These are phyloP conservation scores for Colletotrichum tofieldiae DNA, from an alignment of 2,329 filamentous ascomycete species.

Conservation along the genomic window DNA sequence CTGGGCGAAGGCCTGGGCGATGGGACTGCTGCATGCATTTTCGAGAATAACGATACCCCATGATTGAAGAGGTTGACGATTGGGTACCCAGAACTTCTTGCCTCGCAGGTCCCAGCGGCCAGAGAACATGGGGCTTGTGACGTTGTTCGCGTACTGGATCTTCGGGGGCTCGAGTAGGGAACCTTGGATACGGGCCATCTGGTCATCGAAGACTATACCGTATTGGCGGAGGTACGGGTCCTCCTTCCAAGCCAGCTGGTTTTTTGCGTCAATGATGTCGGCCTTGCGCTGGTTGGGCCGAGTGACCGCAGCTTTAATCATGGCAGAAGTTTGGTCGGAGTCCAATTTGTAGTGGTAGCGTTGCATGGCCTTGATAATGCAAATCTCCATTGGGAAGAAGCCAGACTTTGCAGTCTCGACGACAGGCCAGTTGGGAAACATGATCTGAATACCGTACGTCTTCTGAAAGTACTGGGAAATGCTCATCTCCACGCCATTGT, in stretches of 20 bases:
- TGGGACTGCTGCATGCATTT: constrained; percentile 67
- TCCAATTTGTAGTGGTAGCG: constrained; percentile 76
- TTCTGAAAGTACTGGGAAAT: constrained; percentile 70
- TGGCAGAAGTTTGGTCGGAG: constrained; percentile 78
- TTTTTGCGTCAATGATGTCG: constrained; percentile 79
- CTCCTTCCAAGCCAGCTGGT: constrained; percentile 75
- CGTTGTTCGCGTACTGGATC: constrained; percentile 76
- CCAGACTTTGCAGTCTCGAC: constrained; percentile 70
- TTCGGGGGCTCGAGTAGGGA: constrained; percentile 80
- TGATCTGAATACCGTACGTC: constrained; percentile 68
- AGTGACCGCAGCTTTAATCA: constrained; percentile 96
- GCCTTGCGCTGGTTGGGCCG: constrained; percentile 77
- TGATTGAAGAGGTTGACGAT: constrained; percentile 72
- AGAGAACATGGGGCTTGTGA: constrained; percentile 72
- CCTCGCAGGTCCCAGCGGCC: constrained; percentile 92
- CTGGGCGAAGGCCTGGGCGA: constrained; percentile 70
- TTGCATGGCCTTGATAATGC: constrained; percentile 68
- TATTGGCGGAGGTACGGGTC: constrained; percentile 83
- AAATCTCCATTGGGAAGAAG: constrained; percentile 75
- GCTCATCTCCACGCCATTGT: constrained; percentile 55
- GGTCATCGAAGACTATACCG: constrained; percentile 77
- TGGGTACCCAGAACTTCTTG: constrained; percentile 80
- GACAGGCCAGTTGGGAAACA: constrained; percentile 67
- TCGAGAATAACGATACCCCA: constrained; percentile 84
- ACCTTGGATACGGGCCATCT: constrained; percentile 78